Percentiles rank a stretch among this genome's conserved stretches.
Evolutionary conservation across 306 rosid genomes (phyloP).

Genomic region (Abrus pulchellus): DNA sequence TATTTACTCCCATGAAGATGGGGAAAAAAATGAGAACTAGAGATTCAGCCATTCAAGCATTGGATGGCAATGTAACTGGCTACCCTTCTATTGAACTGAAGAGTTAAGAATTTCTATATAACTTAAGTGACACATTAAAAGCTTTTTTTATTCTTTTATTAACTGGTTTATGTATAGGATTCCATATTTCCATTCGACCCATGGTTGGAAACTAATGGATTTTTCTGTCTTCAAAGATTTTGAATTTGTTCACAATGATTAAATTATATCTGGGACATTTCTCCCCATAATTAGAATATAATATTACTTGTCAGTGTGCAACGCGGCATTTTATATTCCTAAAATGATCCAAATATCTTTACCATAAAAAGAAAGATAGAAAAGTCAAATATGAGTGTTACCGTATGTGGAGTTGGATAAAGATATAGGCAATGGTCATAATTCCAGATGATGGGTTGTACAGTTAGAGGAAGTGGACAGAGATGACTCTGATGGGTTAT

Average conservation of each 20-base stretch:
- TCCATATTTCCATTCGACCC: too few species aligned
- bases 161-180: too few species aligned
- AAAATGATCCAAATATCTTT: background rate
- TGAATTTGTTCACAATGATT: too few species aligned
- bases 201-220: too few species aligned
- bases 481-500: slow-evolving; percentile 98
- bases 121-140: too few species aligned
- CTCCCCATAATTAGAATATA: background rate
- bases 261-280: background rate
- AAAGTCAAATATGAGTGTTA: slow-evolving; percentile 45
- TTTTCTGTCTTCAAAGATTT: too few species aligned
- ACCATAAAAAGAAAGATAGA: background rate
- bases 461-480: slow-evolving; percentile 84
- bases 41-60: slow-evolving; percentile 26
- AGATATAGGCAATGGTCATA: slow-evolving; percentile 87
- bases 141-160: too few species aligned
- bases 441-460: slow-evolving; percentile 93
- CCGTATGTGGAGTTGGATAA: slow-evolving; percentile 96
- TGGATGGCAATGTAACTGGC: background rate
- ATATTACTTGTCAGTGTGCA: background rate
- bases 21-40: background rate
- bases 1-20: slow-evolving; percentile 1
- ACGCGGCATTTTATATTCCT: background rate
- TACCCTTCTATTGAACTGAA: background rate
- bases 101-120: too few species aligned